phyloP scores from a whole-genome alignment of 257 asterid species.

The Jasminum sambac region DNA sequence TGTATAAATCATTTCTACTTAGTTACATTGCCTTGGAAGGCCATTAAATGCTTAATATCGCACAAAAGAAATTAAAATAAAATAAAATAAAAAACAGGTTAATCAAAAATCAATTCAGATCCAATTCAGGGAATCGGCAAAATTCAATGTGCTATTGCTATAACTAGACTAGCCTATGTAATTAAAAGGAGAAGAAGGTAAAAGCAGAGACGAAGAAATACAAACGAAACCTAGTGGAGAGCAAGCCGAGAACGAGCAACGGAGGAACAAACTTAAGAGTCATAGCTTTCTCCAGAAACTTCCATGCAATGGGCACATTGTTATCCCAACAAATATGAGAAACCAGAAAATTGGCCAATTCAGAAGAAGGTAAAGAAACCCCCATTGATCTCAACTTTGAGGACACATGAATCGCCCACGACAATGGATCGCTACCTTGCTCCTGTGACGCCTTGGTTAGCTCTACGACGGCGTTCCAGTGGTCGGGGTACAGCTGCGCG shows the following conservation, averaged over 20 bases:
- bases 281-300: slow-evolving; percentile 78
- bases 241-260: slow-evolving; percentile 70
- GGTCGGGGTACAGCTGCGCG: slow-evolving; percentile 29
- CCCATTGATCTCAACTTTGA: slow-evolving; percentile 67
- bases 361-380: slow-evolving; percentile 65
- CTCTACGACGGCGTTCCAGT: slow-evolving; percentile 66
- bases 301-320: slow-evolving; percentile 89
- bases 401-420: slow-evolving; percentile 80
- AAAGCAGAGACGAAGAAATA: background rate
- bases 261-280: slow-evolving; percentile 78
- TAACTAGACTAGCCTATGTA: slow-evolving; percentile 9
- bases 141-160: slow-evolving; percentile 5
- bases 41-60: no score
- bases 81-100: background rate
- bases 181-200: background rate
- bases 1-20: background rate
- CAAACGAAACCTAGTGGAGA: slow-evolving; percentile 59
- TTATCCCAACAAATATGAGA: slow-evolving; percentile 94
- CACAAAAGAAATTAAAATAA: background rate
- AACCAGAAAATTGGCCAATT: slow-evolving; percentile 65
- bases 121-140: no score
- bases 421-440: slow-evolving; percentile 67
- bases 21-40: background rate
- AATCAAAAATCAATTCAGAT: slow-evolving; percentile 13
- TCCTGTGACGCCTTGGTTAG: slow-evolving; percentile 79